Percentiles rank a stretch among this genome's conserved stretches.
These are phyloP conservation scores for Peronosclerospora sorghi DNA, from an alignment of 352 stramenopile species.

Conservation along the genomic window DNA sequence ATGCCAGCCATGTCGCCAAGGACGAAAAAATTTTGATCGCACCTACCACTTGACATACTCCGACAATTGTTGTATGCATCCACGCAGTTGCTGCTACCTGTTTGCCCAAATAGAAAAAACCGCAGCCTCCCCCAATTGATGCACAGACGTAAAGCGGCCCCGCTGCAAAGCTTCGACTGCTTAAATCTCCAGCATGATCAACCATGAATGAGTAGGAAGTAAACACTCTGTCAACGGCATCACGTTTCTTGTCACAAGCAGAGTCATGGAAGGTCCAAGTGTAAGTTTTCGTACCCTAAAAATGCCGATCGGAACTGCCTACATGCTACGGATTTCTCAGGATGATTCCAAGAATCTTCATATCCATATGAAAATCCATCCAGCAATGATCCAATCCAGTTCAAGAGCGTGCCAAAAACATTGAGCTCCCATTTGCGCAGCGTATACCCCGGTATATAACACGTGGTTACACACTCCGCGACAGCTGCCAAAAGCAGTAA, in stretches of 20 bases:
- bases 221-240: conserved; percentile 41
- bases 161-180: conserved; percentile 17
- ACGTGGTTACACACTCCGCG: conserved; percentile 73
- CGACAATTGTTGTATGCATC: conserved; percentile 6
- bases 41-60: conserved; percentile 3
- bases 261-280: background rate
- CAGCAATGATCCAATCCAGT: conserved; percentile 64
- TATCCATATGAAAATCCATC: conserved; percentile 61
- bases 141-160: conserved; percentile 54
- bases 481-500: conserved; percentile 50
- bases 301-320: conserved; percentile 66
- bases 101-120: conserved; percentile 46
- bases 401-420: conserved; percentile 55
- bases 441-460: conserved; percentile 49
- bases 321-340: conserved; percentile 27
- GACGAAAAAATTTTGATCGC: conserved; percentile 20
- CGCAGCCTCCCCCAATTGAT: conserved; percentile 40
- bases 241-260: too few species aligned
- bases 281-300: conserved; percentile 37
- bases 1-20: conserved; percentile 17
- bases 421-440: conserved; percentile 35
- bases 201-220: conserved; percentile 85
- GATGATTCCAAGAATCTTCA: conserved; percentile 27
- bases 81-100: conserved; percentile 10
- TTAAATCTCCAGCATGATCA: conserved; percentile 74